A percentile compares a stretch with the other conserved stretches of the same genome.
phyloP scores from a whole-genome alignment of 2,329 filamentous ascomycete genomes.

The Geosmithia flava region DNA sequence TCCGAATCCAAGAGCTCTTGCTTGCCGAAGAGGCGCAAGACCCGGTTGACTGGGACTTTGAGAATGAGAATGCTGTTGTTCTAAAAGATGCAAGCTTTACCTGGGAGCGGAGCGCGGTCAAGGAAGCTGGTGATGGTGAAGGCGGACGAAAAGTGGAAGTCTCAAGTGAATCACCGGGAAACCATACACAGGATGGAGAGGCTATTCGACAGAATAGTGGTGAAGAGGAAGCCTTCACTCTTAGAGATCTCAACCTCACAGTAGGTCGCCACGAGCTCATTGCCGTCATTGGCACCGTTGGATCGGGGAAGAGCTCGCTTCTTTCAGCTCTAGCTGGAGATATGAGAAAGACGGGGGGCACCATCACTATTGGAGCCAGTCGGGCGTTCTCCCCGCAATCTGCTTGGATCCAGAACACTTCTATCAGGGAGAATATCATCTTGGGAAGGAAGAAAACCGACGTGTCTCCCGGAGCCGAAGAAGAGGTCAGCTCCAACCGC shows the following conservation, averaged over 20 bases:
- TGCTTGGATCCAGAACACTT: constrained; percentile 93
- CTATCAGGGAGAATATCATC: constrained; percentile 76
- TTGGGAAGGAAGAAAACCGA: constrained; percentile 72
- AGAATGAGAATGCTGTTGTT: constrained; percentile 57
- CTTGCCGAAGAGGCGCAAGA: constrained; percentile 76
- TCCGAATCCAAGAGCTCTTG: constrained; percentile 79
- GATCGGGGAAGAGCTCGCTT: constrained; percentile 81
- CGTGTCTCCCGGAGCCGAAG: no score
- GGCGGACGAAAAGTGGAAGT: constrained; percentile 27
- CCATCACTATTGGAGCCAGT: constrained; percentile 63
- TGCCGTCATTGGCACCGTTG: constrained; percentile 80
- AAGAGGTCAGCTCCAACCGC: no score
- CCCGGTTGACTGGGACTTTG: constrained; percentile 41
- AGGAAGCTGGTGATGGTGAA: constrained; percentile 22
- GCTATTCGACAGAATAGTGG: constrained; percentile 46
- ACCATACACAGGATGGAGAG: constrained; percentile 25
- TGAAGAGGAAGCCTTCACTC: constrained; percentile 58
- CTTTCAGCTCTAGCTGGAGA: constrained; percentile 84
- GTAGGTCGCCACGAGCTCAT: constrained; percentile 66
- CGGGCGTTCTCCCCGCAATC: constrained; percentile 92
- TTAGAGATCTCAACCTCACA: constrained; percentile 54
- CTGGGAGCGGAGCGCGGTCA: constrained; percentile 59
- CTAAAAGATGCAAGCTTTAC: constrained; percentile 68
- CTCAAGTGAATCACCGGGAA: no score
- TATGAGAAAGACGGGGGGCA: constrained; percentile 73